Conservation (phyloP, 2,329 filamentous ascomycete genomes). For the Cladosporium oxysporum region DNA sequence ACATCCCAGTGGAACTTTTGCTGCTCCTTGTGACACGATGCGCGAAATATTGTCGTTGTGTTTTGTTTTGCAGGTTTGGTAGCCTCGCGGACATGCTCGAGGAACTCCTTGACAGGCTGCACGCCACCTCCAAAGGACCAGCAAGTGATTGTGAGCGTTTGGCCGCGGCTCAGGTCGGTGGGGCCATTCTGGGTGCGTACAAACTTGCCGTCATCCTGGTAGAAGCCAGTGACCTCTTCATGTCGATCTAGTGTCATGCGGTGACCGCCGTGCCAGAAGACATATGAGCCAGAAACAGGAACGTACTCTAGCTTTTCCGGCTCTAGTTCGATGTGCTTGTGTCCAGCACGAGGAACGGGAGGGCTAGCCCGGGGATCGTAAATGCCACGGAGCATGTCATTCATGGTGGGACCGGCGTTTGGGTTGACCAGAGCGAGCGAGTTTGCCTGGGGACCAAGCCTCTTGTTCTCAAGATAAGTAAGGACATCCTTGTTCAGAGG, state of each 20-base stretch:
- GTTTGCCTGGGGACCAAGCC: slow-evolving; percentile 5
- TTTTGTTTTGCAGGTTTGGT: slow-evolving; percentile 32
- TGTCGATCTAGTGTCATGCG: slow-evolving; percentile 9
- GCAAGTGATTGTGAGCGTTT: slow-evolving; percentile 25
- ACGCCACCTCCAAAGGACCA: slow-evolving; percentile 30
- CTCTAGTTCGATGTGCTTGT: not conserved
- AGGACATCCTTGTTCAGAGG: slow-evolving; percentile 13
- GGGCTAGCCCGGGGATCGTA: not conserved
- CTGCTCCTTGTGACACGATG: slow-evolving; percentile 17
- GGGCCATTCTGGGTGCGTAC: slow-evolving; percentile 12
- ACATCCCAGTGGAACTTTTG: slow-evolving; percentile 39
- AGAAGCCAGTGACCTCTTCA: slow-evolving; percentile 15
- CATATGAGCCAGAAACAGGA: slow-evolving; percentile 31
- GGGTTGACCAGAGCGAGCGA: slow-evolving; percentile 10
- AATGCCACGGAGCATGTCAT: not conserved
- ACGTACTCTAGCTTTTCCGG: slow-evolving; percentile 28
- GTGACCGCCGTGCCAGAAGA: slow-evolving; percentile 17
- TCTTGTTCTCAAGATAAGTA: slow-evolving; percentile 4
- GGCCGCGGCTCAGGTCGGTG: not conserved
- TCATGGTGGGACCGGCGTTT: not conserved
- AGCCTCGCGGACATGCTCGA: slow-evolving; percentile 50
- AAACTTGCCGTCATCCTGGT: slow-evolving; percentile 16
- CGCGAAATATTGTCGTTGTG: slow-evolving; percentile 27
- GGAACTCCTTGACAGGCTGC: slow-evolving; percentile 39
- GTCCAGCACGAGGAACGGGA: not conserved